phyloP scores from a whole-genome alignment of 495 filamentous ascomycete genomes.

The Apiosordaria backusii region DNA sequence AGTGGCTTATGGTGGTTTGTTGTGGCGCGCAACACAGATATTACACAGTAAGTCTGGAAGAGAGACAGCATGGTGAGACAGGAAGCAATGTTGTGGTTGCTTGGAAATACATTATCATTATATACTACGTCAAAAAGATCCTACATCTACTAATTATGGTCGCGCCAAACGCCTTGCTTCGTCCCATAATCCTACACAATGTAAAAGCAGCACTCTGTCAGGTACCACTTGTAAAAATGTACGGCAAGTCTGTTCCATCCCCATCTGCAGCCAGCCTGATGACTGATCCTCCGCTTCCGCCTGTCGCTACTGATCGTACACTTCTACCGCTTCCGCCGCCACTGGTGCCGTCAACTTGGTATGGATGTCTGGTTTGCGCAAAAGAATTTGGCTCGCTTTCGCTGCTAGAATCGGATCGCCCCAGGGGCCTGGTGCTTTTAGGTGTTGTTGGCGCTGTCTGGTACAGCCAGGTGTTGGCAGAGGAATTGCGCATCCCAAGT shows the following conservation, averaged over 20 bases:
- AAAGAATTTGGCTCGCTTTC: constrained; percentile 31
- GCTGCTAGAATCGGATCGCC: constrained; percentile 33
- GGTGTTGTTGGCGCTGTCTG: constrained; percentile 54
- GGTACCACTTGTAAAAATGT: constrained; percentile 32
- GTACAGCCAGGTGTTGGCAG: constrained; percentile 39
- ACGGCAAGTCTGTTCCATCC: constrained; percentile 40
- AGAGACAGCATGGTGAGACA: too few species aligned
- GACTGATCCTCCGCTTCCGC: constrained; percentile 19
- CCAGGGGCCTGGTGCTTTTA: constrained; percentile 35
- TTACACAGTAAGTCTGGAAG: too few species aligned
- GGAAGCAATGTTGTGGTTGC: not conserved
- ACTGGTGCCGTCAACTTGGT: constrained; percentile 36
- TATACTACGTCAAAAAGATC: not conserved
- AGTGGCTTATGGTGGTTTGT: not conserved
- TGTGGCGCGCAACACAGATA: not conserved
- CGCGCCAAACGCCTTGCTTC: not conserved
- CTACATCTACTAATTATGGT: not conserved
- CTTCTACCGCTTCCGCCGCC: constrained; percentile 22
- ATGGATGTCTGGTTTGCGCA: constrained; percentile 38
- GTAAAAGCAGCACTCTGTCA: not conserved
- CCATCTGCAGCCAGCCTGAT: constrained; percentile 39
- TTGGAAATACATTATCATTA: not conserved
- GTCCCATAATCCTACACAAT: not conserved
- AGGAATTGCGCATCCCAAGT: constrained; percentile 36
- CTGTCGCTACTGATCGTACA: constrained; percentile 29